Percentiles rank a stretch among this genome's conserved stretches.
Evolutionary conservation across 1,284 basidiomycete species (phyloP).

Genomic region (Heterobasidion occidentale): DNA sequence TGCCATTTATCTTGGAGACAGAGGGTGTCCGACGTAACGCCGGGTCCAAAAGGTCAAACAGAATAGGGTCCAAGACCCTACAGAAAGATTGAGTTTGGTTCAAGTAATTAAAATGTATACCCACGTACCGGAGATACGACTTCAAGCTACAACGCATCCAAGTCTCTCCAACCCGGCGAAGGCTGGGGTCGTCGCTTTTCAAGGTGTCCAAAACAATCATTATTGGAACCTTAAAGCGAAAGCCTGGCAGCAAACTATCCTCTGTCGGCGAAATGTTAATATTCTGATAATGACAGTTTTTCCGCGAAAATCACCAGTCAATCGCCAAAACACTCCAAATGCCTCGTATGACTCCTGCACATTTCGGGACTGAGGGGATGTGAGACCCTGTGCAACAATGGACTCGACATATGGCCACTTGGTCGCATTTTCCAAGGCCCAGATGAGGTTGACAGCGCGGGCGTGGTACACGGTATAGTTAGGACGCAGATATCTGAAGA

Average conservation of each 20-base stretch:
- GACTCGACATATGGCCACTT: constrained; percentile 65
- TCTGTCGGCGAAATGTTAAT: constrained; percentile 37
- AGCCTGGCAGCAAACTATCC: constrained; percentile 74
- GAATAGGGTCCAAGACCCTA: constrained; percentile 82
- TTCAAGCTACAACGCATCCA: constrained; percentile 95
- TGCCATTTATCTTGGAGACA: constrained; percentile 48
- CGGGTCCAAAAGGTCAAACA: constrained; percentile 75
- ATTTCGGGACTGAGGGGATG: constrained; percentile 38
- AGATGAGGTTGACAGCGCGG: constrained; percentile 80
- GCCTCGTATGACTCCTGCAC: constrained; percentile 68
- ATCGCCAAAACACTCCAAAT: constrained; percentile 89
- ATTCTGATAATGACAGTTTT: constrained; percentile 2
- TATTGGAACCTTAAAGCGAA: constrained; percentile 78
- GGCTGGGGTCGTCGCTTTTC: constrained; percentile 63
- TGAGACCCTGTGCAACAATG: constrained; percentile 66
- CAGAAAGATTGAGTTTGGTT: constrained; percentile 5
- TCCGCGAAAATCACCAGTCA: constrained; percentile 55
- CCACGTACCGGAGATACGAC: constrained; percentile 74
- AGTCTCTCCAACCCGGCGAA: constrained; percentile 79
- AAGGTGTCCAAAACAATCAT: constrained; percentile 83
- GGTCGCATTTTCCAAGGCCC: constrained; percentile 69
- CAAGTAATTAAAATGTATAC: neutral
- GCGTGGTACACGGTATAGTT: constrained; percentile 70
- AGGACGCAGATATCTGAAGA: constrained; percentile 72
- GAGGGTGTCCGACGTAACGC: constrained; percentile 46